Conservation (phyloP, 345 rosid species). For the Pugionium dolabratum region DNA sequence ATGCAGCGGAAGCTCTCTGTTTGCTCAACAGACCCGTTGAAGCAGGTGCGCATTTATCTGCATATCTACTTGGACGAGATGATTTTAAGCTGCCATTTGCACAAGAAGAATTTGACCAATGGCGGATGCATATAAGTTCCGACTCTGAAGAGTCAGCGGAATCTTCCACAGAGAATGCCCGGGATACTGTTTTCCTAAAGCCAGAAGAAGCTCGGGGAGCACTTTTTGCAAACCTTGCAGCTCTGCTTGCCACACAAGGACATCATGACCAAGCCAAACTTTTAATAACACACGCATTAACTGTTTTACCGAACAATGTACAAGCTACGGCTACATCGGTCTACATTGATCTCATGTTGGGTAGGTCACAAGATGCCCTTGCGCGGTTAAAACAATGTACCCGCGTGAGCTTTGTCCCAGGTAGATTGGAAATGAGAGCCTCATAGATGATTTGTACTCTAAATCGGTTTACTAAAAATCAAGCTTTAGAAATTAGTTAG, state of each 20-base stretch:
- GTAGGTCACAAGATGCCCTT: slow-evolving; percentile 78
- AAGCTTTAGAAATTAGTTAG: slow-evolving; percentile 29
- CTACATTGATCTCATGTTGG: slow-evolving; percentile 71
- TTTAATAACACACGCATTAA: slow-evolving; percentile 58
- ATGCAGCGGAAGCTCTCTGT: slow-evolving; percentile 97
- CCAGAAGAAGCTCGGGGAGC: slow-evolving; percentile 91
- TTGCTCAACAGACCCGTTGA: slow-evolving; percentile 72
- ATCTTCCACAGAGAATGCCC: slow-evolving; percentile 33
- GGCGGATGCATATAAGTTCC: slow-evolving; percentile 49
- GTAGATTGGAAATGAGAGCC: slow-evolving; percentile 42
- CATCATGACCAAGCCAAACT: slow-evolving; percentile 66
- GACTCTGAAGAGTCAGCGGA: slow-evolving; percentile 72
- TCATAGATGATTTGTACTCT: slow-evolving; percentile 34
- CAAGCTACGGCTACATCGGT: slow-evolving; percentile 80
- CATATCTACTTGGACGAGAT: slow-evolving; percentile 60
- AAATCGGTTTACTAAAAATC: not conserved
- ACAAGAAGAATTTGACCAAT: slow-evolving; percentile 68
- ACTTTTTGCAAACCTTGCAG: slow-evolving; percentile 78
- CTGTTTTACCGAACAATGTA: slow-evolving; percentile 56
- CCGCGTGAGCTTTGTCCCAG: slow-evolving; percentile 63
- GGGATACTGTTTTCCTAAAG: slow-evolving; percentile 51
- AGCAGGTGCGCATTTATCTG: slow-evolving; percentile 75
- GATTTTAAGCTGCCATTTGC: slow-evolving; percentile 66
- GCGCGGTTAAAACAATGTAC: slow-evolving; percentile 73
- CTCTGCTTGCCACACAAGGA: slow-evolving; percentile 67